Base-by-base conservation (phyloP, 371 early-diverging fungal species). In the Saksenaea vasiformis region DNA sequence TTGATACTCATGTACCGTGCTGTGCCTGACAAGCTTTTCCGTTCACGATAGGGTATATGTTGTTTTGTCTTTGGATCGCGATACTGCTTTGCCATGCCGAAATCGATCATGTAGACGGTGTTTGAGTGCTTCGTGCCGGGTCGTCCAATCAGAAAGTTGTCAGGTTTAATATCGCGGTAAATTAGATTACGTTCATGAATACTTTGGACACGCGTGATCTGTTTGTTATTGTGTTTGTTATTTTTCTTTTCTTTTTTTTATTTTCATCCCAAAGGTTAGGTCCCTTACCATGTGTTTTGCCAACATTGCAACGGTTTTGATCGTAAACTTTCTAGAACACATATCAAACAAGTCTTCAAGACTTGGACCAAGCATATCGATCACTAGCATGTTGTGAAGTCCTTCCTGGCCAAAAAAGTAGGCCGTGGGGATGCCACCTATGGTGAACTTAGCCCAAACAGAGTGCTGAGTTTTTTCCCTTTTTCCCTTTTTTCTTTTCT, bases 81-180 rank as follows among this genome's bases (percentile, higher is more conserved):
- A 69, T 93, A 97, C 54, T 87, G 86, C 70, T 98, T 98, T 24
- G 94, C 94, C 91, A 98, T 92, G 53, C 98, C 98, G 78, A 93
- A 94, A 73, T 98, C 98, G 54, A 98, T 85, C 69, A 93, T 84
- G 67, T 85, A 90, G 14, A 91, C 77, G 41, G 74, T 74, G 61
- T 84, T 82, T 13, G 83, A 79, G 56, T 82, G 74, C 34, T 87
- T 82, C 17, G 85, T 82, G 56, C 83, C 76, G 4, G 92, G 87
- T 26, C 91, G 78, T 34, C 96, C 95, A 62, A 95, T 89, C 26
- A 96, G 80, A 75, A 99, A 99, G 82, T 99, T 99, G 76, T 99
- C 99, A 24, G 99, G 99, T 76, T 99, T 99, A 70, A 99, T 98
- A 76, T 99, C 99, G 64, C 99, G 90, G 78, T 99, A 99, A 39